Evolutionary conservation across 1,284 basidiomycete genomes (phyloP).

Genomic region (Ceratobasidium sp.): DNA sequence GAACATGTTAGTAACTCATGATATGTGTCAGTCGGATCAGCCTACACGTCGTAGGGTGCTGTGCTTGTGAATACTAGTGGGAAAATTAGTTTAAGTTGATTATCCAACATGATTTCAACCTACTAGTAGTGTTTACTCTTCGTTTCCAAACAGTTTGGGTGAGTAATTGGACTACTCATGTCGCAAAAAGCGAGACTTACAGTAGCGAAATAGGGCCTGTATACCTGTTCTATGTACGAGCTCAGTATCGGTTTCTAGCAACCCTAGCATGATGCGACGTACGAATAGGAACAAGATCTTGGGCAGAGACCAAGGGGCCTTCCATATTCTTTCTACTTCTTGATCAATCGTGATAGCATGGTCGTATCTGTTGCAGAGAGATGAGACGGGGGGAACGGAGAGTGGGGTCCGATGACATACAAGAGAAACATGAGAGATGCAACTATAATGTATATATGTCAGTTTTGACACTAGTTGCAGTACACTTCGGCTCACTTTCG

Average conservation of each 20-base stretch:
- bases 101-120: not conserved
- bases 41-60: conserved; percentile 14
- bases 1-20: not conserved
- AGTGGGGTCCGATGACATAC: not conserved
- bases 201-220: conserved; percentile 18
- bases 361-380: not conserved
- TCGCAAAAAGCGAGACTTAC: not conserved
- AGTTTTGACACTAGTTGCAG: too few relatives aligned
- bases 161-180: not conserved
- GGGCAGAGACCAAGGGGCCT: conserved; percentile 23
- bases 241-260: not conserved
- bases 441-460: not conserved
- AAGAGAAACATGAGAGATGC: conserved; percentile 19
- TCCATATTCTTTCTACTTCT: conserved; percentile 25
- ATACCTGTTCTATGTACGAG: conserved; percentile 5
- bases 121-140: conserved; percentile 27
- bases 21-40: too few relatives aligned
- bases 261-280: not conserved
- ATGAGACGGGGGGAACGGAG: conserved; percentile 2
- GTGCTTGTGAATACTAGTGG: conserved; percentile 13
- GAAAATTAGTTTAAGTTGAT: not conserved
- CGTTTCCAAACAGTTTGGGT: not conserved
- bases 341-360: conserved; percentile 29
- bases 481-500: conserved; percentile 8
- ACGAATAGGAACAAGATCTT: conserved; percentile 27